phyloP scores from a whole-genome alignment of 305 asterid species.

The Fraxinus floribunda region DNA sequence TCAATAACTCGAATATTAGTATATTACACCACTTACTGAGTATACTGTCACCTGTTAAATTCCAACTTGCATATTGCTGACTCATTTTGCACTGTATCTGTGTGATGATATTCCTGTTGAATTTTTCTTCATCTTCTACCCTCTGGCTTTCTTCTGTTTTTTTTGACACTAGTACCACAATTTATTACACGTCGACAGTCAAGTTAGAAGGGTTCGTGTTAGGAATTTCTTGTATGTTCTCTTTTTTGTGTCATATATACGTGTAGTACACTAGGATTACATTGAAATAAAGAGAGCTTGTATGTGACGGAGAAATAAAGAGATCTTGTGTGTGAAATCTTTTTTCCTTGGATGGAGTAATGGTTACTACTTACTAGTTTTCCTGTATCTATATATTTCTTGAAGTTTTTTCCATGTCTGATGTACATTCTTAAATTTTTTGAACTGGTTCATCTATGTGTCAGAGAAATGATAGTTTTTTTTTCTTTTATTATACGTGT shows the following conservation, averaged over 20 bases:
- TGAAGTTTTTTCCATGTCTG: neutral
- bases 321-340: neutral
- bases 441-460: neutral
- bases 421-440: neutral
- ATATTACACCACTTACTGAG: neutral
- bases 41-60: neutral
- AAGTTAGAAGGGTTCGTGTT: neutral
- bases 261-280: neutral
- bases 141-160: neutral
- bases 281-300: neutral
- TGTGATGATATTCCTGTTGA: neutral
- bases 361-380: neutral
- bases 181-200: neutral
- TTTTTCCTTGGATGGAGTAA: neutral
- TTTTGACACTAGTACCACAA: neutral
- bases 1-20: neutral
- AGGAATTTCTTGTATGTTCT: neutral
- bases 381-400: neutral
- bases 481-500: neutral
- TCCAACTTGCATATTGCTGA: constrained; percentile 21
- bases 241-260: neutral
- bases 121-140: neutral
- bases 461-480: neutral
- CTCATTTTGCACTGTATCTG: constrained; percentile 34
- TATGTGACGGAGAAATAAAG: neutral